Base-by-base conservation (phyloP, 768 basidiomycete genomes). In the Lactifluus piperatus region DNA sequence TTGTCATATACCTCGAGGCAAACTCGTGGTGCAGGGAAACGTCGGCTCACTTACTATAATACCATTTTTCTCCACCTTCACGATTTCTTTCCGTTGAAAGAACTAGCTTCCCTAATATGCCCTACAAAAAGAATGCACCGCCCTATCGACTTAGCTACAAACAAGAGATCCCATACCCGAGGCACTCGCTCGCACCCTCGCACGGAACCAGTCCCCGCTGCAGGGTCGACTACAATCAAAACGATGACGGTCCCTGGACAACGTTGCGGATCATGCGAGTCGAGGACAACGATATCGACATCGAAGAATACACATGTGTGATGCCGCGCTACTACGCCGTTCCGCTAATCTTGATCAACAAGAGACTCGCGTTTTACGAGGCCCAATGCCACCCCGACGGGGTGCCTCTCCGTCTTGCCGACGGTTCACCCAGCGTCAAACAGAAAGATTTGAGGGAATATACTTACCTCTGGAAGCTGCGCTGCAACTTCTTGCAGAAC, bases 271-370 rank as follows among this genome's bases (percentile, higher is more conserved):
- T 60, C 34, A 51, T 60, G 54, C 26, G 36, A 13, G 4, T 60
- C 43, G 49, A 46, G 1, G 18, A 26, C 1, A 37, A 46, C 0
- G 14, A 37, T 2, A 9, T 10, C 13, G 11, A 43, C 20, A 11
- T 14, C 0, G 59, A 62, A 11, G 4, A 44, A 2, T 54, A 32
- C 44, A 14, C 20, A 20, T 63, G 62, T 46, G 37, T 36, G 7
- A 36, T 62, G 44, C 62, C 62, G 13, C 41, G 54, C 43, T 48
- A 20, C 45, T 63, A 63, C 27, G 62, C 62, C 39, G 16, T 47
- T 24, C 62, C 62, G 13, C 46, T 63, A n/a, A 54, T 52, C 45
- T 39, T 63, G 26, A 27, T 62, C 24, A 62, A 62, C 47, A 63
- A 63, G 5, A 29, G 49, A 1, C 30, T 63, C 4, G 41, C 55